A percentile compares a stretch with the other conserved stretches of the same genome.
Conservation (phyloP, 805 yeast genomes). For the Martiniozyma abietophila region DNA sequence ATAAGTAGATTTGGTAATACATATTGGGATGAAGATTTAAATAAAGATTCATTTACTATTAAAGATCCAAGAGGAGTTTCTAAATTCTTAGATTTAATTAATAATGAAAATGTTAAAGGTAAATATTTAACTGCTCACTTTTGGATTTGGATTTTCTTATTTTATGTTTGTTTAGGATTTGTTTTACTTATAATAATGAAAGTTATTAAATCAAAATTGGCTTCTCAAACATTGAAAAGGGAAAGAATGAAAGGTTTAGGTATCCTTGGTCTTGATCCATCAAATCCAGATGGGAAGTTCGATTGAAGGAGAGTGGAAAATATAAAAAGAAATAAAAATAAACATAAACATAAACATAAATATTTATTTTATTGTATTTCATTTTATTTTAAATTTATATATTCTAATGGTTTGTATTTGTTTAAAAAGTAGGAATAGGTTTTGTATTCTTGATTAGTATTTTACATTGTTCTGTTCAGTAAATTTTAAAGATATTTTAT, state of each 20-base stretch:
- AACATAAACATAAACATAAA: too few species aligned
- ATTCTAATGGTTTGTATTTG: too few species aligned
- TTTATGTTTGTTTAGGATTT: neutral
- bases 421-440: too few species aligned
- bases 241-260: constrained; percentile 15
- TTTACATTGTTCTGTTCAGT: too few species aligned
- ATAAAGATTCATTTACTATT: constrained; percentile 10
- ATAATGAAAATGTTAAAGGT: constrained; percentile 7
- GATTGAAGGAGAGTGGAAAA: too few species aligned
- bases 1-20: constrained; percentile 30
- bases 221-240: neutral
- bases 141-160: neutral
- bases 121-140: neutral
- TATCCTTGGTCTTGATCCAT: constrained; percentile 13
- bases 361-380: too few species aligned
- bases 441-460: too few species aligned
- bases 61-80: constrained; percentile 8
- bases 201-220: neutral
- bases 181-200: neutral
- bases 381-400: too few species aligned
- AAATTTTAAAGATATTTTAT: too few species aligned
- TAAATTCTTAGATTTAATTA: constrained; percentile 10
- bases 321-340: too few species aligned
- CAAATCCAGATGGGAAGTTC: too few species aligned
- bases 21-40: constrained; percentile 17